A percentile compares a stretch with the other conserved stretches of the same genome.
Conservation (phyloP, 495 filamentous ascomycete genomes). For the Tuber melanosporum region DNA sequence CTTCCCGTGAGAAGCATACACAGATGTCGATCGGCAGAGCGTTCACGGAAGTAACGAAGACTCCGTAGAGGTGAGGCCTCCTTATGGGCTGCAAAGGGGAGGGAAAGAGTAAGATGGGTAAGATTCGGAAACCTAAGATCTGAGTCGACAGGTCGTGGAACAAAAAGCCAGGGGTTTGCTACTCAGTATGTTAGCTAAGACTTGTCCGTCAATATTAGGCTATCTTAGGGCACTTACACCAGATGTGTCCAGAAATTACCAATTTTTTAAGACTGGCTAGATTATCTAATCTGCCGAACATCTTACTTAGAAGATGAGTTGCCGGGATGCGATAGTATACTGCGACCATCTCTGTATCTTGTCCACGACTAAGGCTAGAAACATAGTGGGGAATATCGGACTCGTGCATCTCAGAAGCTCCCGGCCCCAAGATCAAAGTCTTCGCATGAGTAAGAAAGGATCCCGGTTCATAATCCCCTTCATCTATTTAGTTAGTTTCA, state of each 20-base stretch:
- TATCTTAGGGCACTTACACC: conserved; percentile 9
- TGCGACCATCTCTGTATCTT: background rate
- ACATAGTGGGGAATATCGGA: background rate
- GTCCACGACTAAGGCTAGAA: background rate
- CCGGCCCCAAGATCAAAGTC: conserved; percentile 18
- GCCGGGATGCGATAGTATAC: background rate
- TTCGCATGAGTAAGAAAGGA: background rate
- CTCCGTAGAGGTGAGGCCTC: conserved; percentile 4
- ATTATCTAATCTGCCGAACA: conserved; percentile 4
- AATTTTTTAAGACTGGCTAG: conserved; percentile 13
- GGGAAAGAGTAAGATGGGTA: conserved; percentile 17
- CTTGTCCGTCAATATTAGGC: background rate
- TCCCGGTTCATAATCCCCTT: background rate
- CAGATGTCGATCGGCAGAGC: conserved; percentile 12
- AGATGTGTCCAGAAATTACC: conserved; percentile 17
- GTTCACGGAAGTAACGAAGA: conserved; percentile 8
- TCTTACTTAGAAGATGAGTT: background rate
- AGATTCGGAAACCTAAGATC: conserved; percentile 3
- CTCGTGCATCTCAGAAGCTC: background rate
- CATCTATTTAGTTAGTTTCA: conserved; percentile 3
- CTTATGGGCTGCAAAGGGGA: conserved; percentile 1
- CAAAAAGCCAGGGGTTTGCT: conserved; percentile 20
- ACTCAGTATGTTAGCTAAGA: background rate
- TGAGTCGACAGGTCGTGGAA: conserved; percentile 5
- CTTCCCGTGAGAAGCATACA: conserved; percentile 24